phyloP scores from a whole-genome alignment of 352 stramenopile species.

The Pythium vanterpoolii region DNA sequence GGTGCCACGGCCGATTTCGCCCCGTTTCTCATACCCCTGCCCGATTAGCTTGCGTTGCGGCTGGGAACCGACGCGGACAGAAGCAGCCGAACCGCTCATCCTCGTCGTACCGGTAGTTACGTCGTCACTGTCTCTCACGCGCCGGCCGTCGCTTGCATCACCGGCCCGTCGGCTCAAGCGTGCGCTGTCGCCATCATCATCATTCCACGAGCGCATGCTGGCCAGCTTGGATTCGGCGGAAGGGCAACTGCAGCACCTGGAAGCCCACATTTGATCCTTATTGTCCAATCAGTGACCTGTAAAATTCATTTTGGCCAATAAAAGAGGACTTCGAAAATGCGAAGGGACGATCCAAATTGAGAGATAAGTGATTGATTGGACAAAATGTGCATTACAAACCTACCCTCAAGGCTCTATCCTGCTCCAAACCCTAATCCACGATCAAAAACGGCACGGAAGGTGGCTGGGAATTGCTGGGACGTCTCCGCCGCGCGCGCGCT shows the following conservation, averaged over 20 bases:
- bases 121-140: constrained; percentile 10
- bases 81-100: constrained; percentile 18
- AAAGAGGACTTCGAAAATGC: neutral
- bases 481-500: constrained; percentile 2
- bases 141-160: constrained; percentile 6
- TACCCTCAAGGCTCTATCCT: neutral
- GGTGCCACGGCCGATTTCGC: constrained; percentile 77
- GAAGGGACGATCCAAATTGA: constrained; percentile 1
- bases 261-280: neutral
- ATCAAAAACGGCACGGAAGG: constrained; percentile 2
- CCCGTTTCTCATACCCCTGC: constrained; percentile 57
- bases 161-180: neutral
- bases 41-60: constrained; percentile 48
- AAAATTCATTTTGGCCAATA: neutral
- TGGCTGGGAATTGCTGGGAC: neutral
- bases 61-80: neutral
- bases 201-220: neutral
- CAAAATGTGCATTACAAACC: neutral
- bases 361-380: neutral
- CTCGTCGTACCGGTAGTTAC: constrained; percentile 20
- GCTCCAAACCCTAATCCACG: constrained; percentile 1
- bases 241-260: constrained; percentile 8
- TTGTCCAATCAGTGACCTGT: neutral
- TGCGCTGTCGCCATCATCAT: constrained; percentile 15
- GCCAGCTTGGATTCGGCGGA: neutral